Percentiles rank a stretch among this genome's conserved stretches.
Conservation (phyloP, 2,329 filamentous ascomycete species). For the Xylaria sp. region DNA sequence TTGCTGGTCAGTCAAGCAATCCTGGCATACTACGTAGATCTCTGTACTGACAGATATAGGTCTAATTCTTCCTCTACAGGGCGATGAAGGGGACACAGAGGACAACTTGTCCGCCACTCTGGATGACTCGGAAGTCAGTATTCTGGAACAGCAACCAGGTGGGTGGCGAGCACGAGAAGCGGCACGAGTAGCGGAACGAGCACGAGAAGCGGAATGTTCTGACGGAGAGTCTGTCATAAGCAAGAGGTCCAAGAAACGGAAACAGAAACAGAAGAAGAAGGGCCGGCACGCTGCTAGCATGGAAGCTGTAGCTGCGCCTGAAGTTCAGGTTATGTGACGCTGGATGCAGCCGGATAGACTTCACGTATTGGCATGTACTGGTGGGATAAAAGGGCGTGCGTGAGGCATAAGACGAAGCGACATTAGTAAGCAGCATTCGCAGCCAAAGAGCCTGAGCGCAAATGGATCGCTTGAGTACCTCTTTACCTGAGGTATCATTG, state of each 20-base stretch:
- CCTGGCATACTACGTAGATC: neutral
- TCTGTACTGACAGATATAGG: neutral
- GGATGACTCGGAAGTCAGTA: neutral
- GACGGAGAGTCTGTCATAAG: neutral
- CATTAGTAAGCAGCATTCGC: too few species aligned
- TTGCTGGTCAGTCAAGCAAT: conserved; percentile 14
- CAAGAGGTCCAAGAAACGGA: neutral
- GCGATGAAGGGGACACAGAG: neutral
- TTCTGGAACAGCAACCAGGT: neutral
- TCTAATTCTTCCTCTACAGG: neutral
- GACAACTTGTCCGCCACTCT: neutral
- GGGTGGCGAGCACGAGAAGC: neutral
- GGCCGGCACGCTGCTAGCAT: too few species aligned
- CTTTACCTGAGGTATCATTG: too few species aligned
- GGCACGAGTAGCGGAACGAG: neutral
- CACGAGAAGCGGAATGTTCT: too few species aligned
- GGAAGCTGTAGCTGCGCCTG: too few species aligned
- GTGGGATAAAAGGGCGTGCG: neutral
- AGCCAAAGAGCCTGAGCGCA: too few species aligned
- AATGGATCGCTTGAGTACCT: too few species aligned
- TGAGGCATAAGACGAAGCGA: neutral
- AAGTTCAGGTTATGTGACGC: too few species aligned
- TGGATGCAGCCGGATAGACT: neutral
- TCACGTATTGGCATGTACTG: neutral
- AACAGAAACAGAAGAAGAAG: neutral